Evolutionary conservation across 345 rosid species (phyloP).

Genomic region (Bretschneidera sinensis): DNA sequence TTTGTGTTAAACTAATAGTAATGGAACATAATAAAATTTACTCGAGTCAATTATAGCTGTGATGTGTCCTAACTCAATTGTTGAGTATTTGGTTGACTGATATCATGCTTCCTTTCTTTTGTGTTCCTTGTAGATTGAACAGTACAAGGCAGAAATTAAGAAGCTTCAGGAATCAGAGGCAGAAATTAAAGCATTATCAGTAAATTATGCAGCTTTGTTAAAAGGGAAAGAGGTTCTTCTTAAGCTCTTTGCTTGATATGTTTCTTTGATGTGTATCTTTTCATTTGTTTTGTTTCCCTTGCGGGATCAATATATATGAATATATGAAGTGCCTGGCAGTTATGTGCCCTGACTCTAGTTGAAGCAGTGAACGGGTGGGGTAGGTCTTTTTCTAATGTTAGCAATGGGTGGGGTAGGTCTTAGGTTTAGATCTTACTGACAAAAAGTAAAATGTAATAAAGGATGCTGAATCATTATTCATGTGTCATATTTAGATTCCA

Average conservation of each 20-base stretch:
- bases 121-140: slow-evolving; percentile 48
- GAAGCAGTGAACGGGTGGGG: too few relatives aligned
- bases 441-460: too few relatives aligned
- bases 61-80: background rate
- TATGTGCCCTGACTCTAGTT: too few relatives aligned
- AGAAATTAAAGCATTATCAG: slow-evolving; percentile 81
- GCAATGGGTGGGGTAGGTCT: too few relatives aligned
- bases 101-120: background rate
- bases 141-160: slow-evolving; percentile 64
- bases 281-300: background rate
- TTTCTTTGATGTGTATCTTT: background rate
- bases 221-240: slow-evolving; percentile 81
- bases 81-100: background rate
- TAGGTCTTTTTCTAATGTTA: too few relatives aligned
- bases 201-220: slow-evolving; percentile 85
- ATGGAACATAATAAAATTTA: too few relatives aligned
- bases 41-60: background rate
- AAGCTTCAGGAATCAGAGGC: slow-evolving; percentile 85
- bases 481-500: too few relatives aligned
- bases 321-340: background rate
- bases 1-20: background rate
- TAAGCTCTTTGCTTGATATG: background rate
- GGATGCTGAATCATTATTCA: too few relatives aligned
- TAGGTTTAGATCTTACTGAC: too few relatives aligned
- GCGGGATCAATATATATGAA: background rate